These are phyloP conservation scores for Xylariales sp. DNA, from an alignment of 2,329 filamentous ascomycete genomes.

Conservation along the genomic window DNA sequence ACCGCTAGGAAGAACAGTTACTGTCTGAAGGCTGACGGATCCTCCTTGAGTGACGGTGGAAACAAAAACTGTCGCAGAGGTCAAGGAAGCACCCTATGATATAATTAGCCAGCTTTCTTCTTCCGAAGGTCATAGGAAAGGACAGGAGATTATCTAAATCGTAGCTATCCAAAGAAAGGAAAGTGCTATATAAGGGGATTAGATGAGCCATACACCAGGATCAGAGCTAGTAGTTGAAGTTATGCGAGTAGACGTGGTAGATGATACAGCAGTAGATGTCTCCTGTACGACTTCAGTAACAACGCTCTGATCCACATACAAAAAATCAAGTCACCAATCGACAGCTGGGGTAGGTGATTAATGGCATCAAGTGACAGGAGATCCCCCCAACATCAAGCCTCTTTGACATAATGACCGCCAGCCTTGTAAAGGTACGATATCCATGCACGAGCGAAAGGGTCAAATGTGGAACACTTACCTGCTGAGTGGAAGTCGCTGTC, in stretches of 20 bases:
- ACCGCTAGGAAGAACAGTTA: conserved; percentile 42
- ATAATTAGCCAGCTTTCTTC: too few relatives aligned
- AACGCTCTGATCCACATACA: conserved; percentile 23
- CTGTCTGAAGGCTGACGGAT: conserved; percentile 40
- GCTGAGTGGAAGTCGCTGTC: conserved; percentile 12
- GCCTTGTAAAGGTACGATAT: too few relatives aligned
- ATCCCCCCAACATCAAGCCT: too few relatives aligned
- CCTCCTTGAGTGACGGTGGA: conserved; percentile 53
- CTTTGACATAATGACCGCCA: neutral
- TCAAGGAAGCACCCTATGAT: conserved; percentile 16
- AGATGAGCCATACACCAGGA: conserved; percentile 21
- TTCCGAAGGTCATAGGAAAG: too few relatives aligned
- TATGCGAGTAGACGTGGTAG: conserved; percentile 17
- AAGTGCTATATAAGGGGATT: conserved; percentile 12
- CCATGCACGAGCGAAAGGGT: too few relatives aligned
- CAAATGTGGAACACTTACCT: conserved; percentile 21
- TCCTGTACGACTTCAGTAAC: conserved; percentile 28
- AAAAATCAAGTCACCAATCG: conserved; percentile 18
- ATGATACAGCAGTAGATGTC: conserved; percentile 29
- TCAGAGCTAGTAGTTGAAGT: conserved; percentile 10
- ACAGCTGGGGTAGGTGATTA: too few relatives aligned
- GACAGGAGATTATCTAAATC: too few relatives aligned
- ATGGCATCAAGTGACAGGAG: too few relatives aligned
- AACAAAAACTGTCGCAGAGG: conserved; percentile 26
- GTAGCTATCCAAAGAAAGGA: too few relatives aligned